Base-by-base conservation (phyloP, 23 red algal genomes). In the Cyanidioschyzon merolae region DNA sequence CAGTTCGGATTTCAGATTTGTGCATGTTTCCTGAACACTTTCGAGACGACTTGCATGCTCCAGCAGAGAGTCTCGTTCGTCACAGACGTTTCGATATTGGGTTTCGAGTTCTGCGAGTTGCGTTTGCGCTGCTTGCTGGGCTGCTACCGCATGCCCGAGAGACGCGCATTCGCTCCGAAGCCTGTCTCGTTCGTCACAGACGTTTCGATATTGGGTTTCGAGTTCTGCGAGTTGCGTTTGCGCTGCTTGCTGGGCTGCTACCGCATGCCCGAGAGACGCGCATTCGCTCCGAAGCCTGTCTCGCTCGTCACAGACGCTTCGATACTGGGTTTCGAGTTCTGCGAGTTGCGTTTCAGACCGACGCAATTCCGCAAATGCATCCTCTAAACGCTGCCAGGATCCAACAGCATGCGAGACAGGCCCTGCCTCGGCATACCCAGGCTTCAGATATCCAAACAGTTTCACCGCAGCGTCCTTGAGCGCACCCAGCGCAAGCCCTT, bases 321-420 rank as follows among this genome's bases (percentile, higher is more conserved):
- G 63, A 7, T 35, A 71, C 32, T 71, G 63, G n/a, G 63, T 32
- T 27, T 71, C 63, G n/a, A 71, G 63, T 27, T 71, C n/a, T 32
- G 7, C 16, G 16, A 71, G 7, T 7, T 32, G 63, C 29, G 63
- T 12, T 32, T 35, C 12, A 27, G 2, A 15, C n/a, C 12, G 3
- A 7, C 32, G 12, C 29, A 15, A 32, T 27, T 15, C 63, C 63
- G 63, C 63, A 25, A 35, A 7, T 27, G 7, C n/a, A 7, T 32
- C 30, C 63, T 71, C 63, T 27, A 71, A 25, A 7, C 32, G 16
- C 50, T 12, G 15, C 50, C n/a, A n/a, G n/a, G n/a, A n/a, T n/a
- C n/a, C n/a, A n/a, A n/a, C n/a, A n/a, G n/a, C n/a, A n/a, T n/a
- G n/a, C n/a, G n/a, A n/a, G n/a, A n/a, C n/a, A n/a, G n/a, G n/a